These are phyloP conservation scores for Starmerella tilneyi DNA, from an alignment of 805 yeast genomes.

Conservation along the genomic window DNA sequence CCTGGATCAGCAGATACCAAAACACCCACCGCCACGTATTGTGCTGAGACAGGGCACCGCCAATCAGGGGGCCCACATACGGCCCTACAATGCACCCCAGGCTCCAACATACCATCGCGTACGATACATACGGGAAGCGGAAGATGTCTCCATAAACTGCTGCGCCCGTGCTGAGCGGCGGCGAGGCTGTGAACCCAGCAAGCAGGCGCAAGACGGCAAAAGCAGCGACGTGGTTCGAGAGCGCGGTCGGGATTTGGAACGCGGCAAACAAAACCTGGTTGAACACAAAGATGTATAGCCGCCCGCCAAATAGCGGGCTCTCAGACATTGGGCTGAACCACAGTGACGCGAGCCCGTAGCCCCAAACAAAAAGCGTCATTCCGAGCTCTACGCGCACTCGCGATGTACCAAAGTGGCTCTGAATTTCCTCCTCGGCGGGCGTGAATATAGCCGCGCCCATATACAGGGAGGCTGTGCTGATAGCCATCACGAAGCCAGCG, in stretches of 20 bases:
- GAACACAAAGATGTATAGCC: conserved; percentile 39
- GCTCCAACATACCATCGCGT: conserved; percentile 44
- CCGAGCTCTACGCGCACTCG: conserved; percentile 41
- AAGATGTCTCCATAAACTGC: conserved; percentile 47
- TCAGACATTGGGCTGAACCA: conserved; percentile 50
- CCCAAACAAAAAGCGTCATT: conserved; percentile 45
- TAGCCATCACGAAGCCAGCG: conserved; percentile 35
- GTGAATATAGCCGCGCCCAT: conserved; percentile 52
- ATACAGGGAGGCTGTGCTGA: conserved; percentile 45
- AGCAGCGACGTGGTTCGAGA: conserved; percentile 42
- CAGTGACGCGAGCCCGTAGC: conserved; percentile 52
- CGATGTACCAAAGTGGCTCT: conserved; percentile 34
- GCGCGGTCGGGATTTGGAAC: conserved; percentile 50
- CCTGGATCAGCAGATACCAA: conserved; percentile 39
- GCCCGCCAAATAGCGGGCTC: conserved; percentile 37
- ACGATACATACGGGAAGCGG: conserved; percentile 36
- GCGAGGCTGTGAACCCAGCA: conserved; percentile 48
- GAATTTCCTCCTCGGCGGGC: conserved; percentile 42
- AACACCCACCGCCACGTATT: conserved; percentile 48
- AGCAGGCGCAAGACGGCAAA: conserved; percentile 43
- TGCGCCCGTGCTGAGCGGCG: conserved; percentile 49
- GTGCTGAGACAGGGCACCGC: conserved; percentile 38
- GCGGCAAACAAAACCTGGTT: conserved; percentile 41
- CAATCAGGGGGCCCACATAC: conserved; percentile 46
- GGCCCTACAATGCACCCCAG: conserved; percentile 48